Conservation (phyloP, 176 grass and related monocot genomes). For the Aegilops longissima region DNA sequence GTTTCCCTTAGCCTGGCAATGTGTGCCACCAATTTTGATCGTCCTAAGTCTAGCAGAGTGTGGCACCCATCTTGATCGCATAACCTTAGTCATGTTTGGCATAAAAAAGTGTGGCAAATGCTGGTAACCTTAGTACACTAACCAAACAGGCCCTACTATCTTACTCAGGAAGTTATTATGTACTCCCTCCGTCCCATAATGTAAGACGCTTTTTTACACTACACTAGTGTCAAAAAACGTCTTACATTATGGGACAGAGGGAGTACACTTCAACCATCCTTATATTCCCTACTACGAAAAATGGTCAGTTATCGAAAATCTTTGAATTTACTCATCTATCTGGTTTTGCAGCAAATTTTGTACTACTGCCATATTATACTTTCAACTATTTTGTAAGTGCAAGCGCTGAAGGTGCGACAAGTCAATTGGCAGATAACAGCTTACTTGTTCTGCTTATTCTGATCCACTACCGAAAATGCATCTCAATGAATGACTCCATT, state of each 20-base stretch:
- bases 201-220: too few species aligned
- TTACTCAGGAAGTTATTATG: not conserved
- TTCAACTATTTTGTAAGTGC: constrained; percentile 85
- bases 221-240: too few species aligned
- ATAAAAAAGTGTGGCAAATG: not conserved
- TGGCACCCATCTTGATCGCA: not conserved
- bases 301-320: not conserved
- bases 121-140: not conserved
- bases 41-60: not conserved
- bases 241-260: too few species aligned
- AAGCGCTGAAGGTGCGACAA: constrained; percentile 57
- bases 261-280: constrained; percentile 18
- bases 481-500: constrained; percentile 54
- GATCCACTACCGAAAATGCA: constrained; percentile 87
- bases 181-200: not conserved
- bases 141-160: not conserved
- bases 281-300: constrained; percentile 6
- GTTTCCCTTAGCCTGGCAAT: not conserved
- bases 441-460: constrained; percentile 87
- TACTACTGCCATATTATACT: constrained; percentile 91
- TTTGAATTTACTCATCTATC: constrained; percentile 10
- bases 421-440: constrained; percentile 85
- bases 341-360: constrained; percentile 89
- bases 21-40: not conserved
- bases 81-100: not conserved